phyloP scores from a whole-genome alignment of 306 rosid species.

The Prunus persica region DNA sequence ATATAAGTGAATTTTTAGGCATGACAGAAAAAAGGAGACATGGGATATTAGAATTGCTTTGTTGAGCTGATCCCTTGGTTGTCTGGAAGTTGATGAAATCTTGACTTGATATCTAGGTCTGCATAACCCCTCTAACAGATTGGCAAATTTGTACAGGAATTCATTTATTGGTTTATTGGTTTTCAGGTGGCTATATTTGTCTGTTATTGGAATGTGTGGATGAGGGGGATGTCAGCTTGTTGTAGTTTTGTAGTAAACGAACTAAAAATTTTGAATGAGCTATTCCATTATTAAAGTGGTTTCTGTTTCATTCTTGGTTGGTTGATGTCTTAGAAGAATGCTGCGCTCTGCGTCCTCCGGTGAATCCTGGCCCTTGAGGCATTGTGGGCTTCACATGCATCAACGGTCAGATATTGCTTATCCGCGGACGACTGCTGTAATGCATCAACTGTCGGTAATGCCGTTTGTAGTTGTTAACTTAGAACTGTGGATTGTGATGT shows the following conservation, averaged over 20 bases:
- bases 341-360: neutral
- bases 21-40: constrained; percentile 21
- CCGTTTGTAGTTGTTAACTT: neutral
- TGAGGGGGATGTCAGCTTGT: constrained; percentile 27
- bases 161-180: constrained; percentile 63
- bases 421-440: too few relatives aligned
- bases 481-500: neutral
- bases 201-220: constrained; percentile 39
- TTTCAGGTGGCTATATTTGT: constrained; percentile 35
- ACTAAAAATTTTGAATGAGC: constrained; percentile 7
- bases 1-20: constrained; percentile 23
- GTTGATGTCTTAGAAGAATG: neutral
- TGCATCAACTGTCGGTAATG: too few relatives aligned
- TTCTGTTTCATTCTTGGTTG: neutral
- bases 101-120: constrained; percentile 35
- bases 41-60: constrained; percentile 14
- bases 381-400: too few relatives aligned
- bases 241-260: constrained; percentile 9
- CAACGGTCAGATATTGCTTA: too few relatives aligned
- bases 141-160: constrained; percentile 53
- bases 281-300: neutral
- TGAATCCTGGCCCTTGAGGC: too few relatives aligned
- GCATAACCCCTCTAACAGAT: constrained; percentile 30
- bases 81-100: constrained; percentile 6
- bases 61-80: constrained; percentile 19